Conservation (phyloP, 495 filamentous ascomycete genomes). For the Daldinia grandis region DNA sequence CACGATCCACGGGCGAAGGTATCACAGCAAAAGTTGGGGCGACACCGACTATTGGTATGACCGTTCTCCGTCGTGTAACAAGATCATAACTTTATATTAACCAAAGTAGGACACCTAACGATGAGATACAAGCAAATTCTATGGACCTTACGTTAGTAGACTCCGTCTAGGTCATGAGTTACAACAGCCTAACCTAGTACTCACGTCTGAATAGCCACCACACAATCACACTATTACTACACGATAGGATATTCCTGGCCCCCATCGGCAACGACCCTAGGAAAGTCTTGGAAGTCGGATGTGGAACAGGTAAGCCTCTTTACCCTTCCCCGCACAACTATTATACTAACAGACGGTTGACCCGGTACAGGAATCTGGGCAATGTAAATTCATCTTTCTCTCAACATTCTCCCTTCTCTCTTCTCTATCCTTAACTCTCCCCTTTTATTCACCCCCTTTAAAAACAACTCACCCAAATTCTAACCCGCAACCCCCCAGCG, state of each 20-base stretch:
- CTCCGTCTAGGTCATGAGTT: not conserved
- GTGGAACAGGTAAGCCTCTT: not conserved
- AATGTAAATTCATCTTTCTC: not conserved
- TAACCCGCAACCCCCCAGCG: constrained; percentile 22
- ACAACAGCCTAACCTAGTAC: not conserved
- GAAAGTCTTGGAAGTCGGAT: not conserved
- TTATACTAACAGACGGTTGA: not conserved
- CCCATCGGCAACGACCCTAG: not conserved
- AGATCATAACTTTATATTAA: not conserved
- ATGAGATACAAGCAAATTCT: not conserved
- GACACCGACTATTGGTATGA: constrained; percentile 47
- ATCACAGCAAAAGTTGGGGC: constrained; percentile 44
- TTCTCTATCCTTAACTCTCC: not conserved
- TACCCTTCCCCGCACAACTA: not conserved
- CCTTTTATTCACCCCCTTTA: not conserved
- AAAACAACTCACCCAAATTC: not conserved
- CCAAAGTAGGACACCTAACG: not conserved
- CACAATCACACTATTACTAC: not conserved
- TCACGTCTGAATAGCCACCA: not conserved
- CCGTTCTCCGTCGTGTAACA: not conserved
- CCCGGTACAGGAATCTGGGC: not conserved
- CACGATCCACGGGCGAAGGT: constrained; percentile 51
- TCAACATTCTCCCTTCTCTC: not conserved
- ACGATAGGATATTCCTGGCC: not conserved
- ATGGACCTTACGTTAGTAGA: not conserved